phyloP scores from a whole-genome alignment of 345 rosid species.

The Triadica sebifera region DNA sequence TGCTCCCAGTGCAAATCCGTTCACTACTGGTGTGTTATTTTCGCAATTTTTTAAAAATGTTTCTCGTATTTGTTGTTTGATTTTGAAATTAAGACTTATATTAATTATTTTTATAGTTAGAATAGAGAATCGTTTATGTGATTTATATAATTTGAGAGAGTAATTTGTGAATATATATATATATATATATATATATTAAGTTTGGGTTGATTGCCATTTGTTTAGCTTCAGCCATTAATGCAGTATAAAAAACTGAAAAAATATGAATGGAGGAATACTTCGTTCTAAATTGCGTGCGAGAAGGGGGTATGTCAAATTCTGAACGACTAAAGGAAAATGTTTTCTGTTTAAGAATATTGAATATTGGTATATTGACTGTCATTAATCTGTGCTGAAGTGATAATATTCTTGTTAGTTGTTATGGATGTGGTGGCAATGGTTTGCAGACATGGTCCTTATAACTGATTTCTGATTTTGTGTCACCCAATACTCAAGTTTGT shows the following conservation, averaged over 20 bases:
- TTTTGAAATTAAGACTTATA: background rate
- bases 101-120: background rate
- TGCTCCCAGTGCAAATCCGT: slow-evolving; percentile 63
- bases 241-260: background rate
- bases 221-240: background rate
- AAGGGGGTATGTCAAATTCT: background rate
- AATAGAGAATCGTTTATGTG: background rate
- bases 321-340: background rate
- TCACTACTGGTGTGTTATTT: slow-evolving; percentile 59
- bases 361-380: background rate
- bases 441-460: background rate
- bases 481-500: background rate
- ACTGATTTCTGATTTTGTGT: background rate
- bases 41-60: background rate
- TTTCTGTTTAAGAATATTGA: background rate
- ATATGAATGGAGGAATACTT: background rate
- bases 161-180: background rate
- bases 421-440: background rate
- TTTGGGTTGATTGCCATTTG: too few relatives aligned
- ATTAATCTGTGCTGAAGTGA: background rate
- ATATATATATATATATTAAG: too few relatives aligned
- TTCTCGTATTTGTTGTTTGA: background rate
- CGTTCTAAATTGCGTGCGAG: background rate
- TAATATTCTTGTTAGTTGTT: slow-evolving; percentile 5
- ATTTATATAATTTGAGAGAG: background rate